These are phyloP conservation scores for Raphidocelis subcapitata DNA, from an alignment of 139 green algal species.

Conservation along the genomic window DNA sequence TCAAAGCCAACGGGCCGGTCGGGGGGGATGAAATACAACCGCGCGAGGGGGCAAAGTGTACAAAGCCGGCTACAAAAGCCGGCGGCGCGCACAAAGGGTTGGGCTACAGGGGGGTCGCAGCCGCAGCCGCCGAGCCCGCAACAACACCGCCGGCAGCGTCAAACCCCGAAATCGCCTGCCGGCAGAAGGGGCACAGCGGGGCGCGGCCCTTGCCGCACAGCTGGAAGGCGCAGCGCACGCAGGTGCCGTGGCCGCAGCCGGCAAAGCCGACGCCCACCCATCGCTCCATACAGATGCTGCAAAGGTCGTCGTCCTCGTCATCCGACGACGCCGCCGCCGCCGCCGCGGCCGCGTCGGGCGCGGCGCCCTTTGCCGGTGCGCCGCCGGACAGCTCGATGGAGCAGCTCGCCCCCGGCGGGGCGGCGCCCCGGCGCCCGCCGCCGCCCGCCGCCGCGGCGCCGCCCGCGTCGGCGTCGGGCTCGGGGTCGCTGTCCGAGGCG, in stretches of 20 bases:
- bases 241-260: conserved; percentile 47
- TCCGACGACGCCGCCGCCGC: too few relatives aligned
- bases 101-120: background rate
- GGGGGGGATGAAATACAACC: background rate
- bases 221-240: conserved; percentile 56
- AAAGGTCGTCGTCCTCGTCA: conserved; percentile 38
- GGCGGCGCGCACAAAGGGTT: conserved; percentile 1
- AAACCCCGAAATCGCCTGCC: conserved; percentile 48
- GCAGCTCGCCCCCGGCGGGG: too few relatives aligned
- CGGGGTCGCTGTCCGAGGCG: too few relatives aligned
- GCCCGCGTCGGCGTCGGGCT: too few relatives aligned
- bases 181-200: conserved; percentile 45
- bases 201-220: conserved; percentile 48
- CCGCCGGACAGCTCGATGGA: too few relatives aligned
- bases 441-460: too few relatives aligned
- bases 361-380: too few relatives aligned
- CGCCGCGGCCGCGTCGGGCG: too few relatives aligned
- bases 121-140: background rate
- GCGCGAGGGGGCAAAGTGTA: background rate
- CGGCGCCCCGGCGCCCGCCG: too few relatives aligned
- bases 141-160: conserved; percentile 1
- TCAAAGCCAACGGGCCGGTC: background rate
- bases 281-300: conserved; percentile 54
- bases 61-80: background rate
- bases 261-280: conserved; percentile 33